Conservation (phyloP, 2,329 filamentous ascomycete species). For the Purpureocillium lavendulum region DNA sequence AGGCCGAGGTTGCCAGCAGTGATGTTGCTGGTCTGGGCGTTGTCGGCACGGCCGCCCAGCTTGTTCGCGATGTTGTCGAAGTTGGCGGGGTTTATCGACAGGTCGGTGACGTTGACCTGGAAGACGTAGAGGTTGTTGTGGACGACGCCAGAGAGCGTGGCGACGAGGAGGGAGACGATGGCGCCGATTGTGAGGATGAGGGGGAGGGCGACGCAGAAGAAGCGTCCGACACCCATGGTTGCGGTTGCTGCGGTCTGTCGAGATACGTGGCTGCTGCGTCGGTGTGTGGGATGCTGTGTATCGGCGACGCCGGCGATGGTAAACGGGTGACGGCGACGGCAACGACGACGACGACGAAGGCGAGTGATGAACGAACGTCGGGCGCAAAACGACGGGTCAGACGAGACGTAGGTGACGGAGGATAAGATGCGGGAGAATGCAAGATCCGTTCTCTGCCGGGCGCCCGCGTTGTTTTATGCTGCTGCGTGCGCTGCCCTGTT, state of each 20-base stretch:
- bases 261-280: too few relatives aligned
- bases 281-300: too few relatives aligned
- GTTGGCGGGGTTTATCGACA: slow-evolving; percentile 32
- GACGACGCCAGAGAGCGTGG: slow-evolving; percentile 45
- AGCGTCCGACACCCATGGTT: slow-evolving; percentile 59
- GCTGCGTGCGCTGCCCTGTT: too few relatives aligned
- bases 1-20: slow-evolving; percentile 53
- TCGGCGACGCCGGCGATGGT: too few relatives aligned
- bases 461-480: neutral
- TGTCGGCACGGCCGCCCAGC: slow-evolving; percentile 9
- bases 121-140: slow-evolving; percentile 51
- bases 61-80: slow-evolving; percentile 25
- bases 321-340: too few relatives aligned
- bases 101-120: slow-evolving; percentile 52
- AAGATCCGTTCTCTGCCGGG: neutral
- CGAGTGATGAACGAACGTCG: neutral
- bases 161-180: slow-evolving; percentile 59
- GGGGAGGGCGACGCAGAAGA: slow-evolving; percentile 81
- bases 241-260: slow-evolving; percentile 10
- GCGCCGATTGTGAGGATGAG: slow-evolving; percentile 73
- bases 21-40: slow-evolving; percentile 35
- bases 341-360: neutral
- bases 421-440: neutral
- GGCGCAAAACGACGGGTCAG: neutral
- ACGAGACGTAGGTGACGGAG: neutral